Evolutionary conservation across 345 rosid genomes (phyloP).

Genomic region (Citrus medica): DNA sequence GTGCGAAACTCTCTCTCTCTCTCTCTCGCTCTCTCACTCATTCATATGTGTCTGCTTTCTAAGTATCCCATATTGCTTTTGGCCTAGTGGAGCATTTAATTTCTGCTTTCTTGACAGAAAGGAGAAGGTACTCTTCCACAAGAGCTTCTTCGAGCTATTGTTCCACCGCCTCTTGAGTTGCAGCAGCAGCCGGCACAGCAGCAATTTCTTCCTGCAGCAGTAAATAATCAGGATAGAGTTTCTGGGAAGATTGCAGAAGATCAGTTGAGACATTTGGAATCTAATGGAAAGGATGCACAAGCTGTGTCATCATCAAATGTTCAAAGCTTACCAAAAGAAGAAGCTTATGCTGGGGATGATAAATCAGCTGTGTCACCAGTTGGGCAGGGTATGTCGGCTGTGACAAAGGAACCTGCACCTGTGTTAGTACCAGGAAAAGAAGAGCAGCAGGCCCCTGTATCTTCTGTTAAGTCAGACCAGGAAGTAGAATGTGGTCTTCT

Average conservation of each 20-base stretch:
- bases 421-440: conserved; percentile 49
- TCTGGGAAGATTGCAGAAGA: conserved; percentile 57
- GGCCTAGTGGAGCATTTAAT: conserved; percentile 3
- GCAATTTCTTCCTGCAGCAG: conserved; percentile 46
- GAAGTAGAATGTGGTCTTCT: conserved; percentile 58
- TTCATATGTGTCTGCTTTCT: background rate
- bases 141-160: conserved; percentile 89
- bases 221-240: conserved; percentile 56
- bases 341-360: conserved; percentile 53
- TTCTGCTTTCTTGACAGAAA: conserved; percentile 54
- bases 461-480: conserved; percentile 66
- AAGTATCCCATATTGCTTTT: background rate
- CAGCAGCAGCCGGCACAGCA: conserved; percentile 46
- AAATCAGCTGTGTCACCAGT: conserved; percentile 47
- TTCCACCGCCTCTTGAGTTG: conserved; percentile 83
- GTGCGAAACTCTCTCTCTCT: conserved; percentile 10
- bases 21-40: background rate
- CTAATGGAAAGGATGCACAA: conserved; percentile 55
- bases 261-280: conserved; percentile 51
- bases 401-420: conserved; percentile 51
- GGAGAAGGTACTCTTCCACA: conserved; percentile 93
- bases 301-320: conserved; percentile 43
- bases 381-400: conserved; percentile 37
- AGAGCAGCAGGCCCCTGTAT: conserved; percentile 61
- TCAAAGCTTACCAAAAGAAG: conserved; percentile 52